Evolutionary conservation across 2,329 filamentous ascomycete species (phyloP).

Genomic region (Penicillium sp.): DNA sequence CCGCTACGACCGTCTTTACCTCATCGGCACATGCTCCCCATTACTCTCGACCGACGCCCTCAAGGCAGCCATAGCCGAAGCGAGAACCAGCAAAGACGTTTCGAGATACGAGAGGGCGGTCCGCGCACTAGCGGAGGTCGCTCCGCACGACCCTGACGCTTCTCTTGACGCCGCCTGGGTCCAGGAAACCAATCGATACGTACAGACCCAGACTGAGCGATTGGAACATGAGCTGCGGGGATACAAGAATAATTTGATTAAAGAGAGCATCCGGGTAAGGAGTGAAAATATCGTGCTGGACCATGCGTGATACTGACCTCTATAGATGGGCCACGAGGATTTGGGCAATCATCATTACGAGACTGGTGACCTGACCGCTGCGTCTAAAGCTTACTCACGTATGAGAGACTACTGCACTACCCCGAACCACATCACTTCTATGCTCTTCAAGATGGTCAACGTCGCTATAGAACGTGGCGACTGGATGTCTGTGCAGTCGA

Average conservation of each 20-base stretch:
- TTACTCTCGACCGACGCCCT: constrained; percentile 76
- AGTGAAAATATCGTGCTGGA: background rate
- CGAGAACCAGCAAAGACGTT: constrained; percentile 73
- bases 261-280: constrained; percentile 86
- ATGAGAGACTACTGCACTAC: constrained; percentile 92
- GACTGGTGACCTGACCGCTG: constrained; percentile 69
- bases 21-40: constrained; percentile 76
- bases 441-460: constrained; percentile 73
- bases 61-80: constrained; percentile 70
- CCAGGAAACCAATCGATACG: constrained; percentile 63
- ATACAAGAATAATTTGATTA: constrained; percentile 96
- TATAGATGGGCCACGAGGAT: constrained; percentile 90
- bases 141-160: constrained; percentile 67
- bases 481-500: constrained; percentile 66
- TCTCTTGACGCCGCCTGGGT: constrained; percentile 71
- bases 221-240: constrained; percentile 81
- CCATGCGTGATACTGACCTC: constrained; percentile 6
- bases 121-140: constrained; percentile 61
- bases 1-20: constrained; percentile 73
- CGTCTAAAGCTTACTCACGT: constrained; percentile 73
- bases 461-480: constrained; percentile 74
- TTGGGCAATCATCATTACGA: constrained; percentile 78
- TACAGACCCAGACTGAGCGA: constrained; percentile 68
- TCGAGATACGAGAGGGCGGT: constrained; percentile 67
- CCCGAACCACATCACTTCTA: constrained; percentile 76